phyloP scores from a whole-genome alignment of 148 eudicot genomes.

The Cornus suecica region DNA sequence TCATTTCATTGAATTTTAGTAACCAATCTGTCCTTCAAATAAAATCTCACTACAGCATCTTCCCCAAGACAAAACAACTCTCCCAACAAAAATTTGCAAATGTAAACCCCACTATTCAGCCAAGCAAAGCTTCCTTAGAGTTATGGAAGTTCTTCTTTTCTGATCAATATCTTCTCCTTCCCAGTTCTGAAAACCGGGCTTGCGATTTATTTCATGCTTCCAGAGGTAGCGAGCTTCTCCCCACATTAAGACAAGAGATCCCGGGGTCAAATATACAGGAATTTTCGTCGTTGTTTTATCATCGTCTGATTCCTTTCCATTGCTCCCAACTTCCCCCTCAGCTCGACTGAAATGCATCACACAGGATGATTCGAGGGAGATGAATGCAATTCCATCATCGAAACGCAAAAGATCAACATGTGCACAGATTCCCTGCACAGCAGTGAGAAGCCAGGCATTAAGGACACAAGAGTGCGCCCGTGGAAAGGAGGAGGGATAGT shows the following conservation, averaged over 20 bases:
- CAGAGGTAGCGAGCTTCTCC: slow-evolving; percentile 87
- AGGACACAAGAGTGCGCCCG: not conserved
- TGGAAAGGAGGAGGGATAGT: not conserved
- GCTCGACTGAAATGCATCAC: slow-evolving; percentile 77
- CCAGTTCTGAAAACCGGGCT: slow-evolving; percentile 78
- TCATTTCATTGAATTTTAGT: not conserved
- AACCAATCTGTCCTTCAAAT: not conserved
- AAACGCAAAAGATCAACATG: slow-evolving; percentile 93
- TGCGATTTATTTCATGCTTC: slow-evolving; percentile 92
- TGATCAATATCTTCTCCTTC: slow-evolving; percentile 67
- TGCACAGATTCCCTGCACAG: slow-evolving; percentile 82
- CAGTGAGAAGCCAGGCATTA: not conserved
- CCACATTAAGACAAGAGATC: slow-evolving; percentile 73
- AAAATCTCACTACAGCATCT: no score
- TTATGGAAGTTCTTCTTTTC: slow-evolving; percentile 69
- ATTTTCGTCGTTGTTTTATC: slow-evolving; percentile 27
- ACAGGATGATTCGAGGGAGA: slow-evolving; percentile 82
- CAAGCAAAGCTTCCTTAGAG: slow-evolving; percentile 68
- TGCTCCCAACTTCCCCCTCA: slow-evolving; percentile 16
- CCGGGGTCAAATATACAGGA: slow-evolving; percentile 69
- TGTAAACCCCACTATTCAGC: slow-evolving; percentile 12
- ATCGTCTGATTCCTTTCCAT: slow-evolving; percentile 15
- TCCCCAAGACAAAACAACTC: not conserved
- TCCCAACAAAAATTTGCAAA: not conserved
- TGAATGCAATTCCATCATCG: slow-evolving; percentile 91